Evolutionary conservation across 148 eudicot species (phyloP).

Genomic region (Rhododendron simsii): DNA sequence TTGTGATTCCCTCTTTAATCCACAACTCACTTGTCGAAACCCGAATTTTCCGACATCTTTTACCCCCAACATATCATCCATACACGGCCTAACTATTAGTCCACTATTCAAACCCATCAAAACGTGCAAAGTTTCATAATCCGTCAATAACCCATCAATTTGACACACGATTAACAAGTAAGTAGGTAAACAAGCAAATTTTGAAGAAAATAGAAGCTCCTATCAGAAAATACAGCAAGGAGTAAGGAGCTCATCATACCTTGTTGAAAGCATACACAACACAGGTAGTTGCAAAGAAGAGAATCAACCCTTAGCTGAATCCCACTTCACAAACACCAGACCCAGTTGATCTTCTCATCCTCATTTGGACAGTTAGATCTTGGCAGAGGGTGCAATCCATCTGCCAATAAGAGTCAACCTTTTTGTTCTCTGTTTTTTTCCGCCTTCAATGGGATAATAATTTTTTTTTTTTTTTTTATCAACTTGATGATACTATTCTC

Average conservation of each 20-base stretch:
- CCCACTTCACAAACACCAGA: neutral
- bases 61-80: neutral
- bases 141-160: neutral
- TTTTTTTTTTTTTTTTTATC: too few species aligned
- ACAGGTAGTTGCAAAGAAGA: neutral
- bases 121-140: neutral
- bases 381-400: too few species aligned
- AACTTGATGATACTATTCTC: too few species aligned
- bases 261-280: neutral
- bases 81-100: neutral
- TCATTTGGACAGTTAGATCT: neutral
- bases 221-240: neutral
- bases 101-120: neutral
- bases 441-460: too few species aligned
- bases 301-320: neutral
- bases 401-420: too few species aligned
- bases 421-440: too few species aligned
- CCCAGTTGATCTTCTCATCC: neutral
- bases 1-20: neutral
- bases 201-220: neutral
- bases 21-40: neutral
- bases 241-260: neutral
- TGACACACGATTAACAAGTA: neutral
- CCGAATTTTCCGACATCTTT: neutral
- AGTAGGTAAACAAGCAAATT: neutral